Evolutionary conservation across 768 basidiomycete genomes (phyloP), one percentile per base, ranked within the genome.

Genomic region (Suillus spraguei): DNA sequence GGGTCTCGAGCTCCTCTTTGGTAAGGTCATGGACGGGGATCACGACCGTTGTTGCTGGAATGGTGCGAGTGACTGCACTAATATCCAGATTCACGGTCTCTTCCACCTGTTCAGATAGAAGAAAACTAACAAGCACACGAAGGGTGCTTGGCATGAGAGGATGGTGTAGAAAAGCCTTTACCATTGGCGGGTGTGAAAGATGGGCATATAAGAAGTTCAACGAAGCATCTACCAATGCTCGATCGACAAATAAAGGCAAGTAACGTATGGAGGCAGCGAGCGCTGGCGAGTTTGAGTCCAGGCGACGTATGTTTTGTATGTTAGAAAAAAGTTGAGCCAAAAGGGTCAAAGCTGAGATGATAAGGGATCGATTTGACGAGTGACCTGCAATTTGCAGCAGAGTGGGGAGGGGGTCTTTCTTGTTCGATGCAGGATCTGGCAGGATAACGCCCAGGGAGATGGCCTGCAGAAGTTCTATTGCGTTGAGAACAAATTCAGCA

Each of bases 181-280:
- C 87, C 85, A 91, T 88, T 8, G 87, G 77, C 9, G 87, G 84
- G 70, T 90, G 82, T 5, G 91, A 89, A 24, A 94, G 78, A 72
- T 94, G 90, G 8, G 84, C 78, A 70, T 92, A 92, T 16, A 95
- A 71, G 70, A 87, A 92, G 74, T 89, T 91, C 52, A 94, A 71
- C 60, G 85, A 87, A 7, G 88, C 86, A 59, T 91, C 90, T 4
- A 91, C 79, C 33, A 95, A 80, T 13, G 79, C 78, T 64, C 85
- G 86, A 77, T 95, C 93, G 46, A 81, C 68, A 71, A 90, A 83
- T 4, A 94, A 80, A 20, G 92, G 90, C 11, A 94, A 82, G 71
- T 89, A 91, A 68, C 85, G 84, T 65, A 94, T 81, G 5, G 91
- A 80, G 1, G 87, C 85, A 4, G 76, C 76, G 42, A 94, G 77